Evolutionary conservation across 129 eudicot species (phyloP), one percentile per base, ranked within the genome.

Genomic region (Pseudognaphalium luteoalbum): DNA sequence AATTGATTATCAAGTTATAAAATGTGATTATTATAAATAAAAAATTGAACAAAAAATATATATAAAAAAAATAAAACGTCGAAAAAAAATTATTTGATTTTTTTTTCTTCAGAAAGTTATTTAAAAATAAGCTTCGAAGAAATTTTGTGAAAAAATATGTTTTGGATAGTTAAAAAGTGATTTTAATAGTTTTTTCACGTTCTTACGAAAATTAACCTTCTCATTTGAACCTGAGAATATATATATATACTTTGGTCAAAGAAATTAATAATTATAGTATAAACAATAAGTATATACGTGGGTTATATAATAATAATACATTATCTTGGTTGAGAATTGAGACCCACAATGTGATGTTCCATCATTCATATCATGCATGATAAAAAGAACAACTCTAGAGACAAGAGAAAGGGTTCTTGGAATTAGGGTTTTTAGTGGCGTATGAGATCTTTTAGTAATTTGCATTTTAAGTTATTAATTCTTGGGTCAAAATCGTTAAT

Each of bases 351-450:
- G 78, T 62, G 61, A 3, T 74, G 59, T 29, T 74, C 59, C 70
- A 61, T 74, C 61, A 65, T 61, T 61, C 42, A 74, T 41, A 61
- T 74, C 61, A 65, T 61, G 71, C 42, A 74, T 41, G 78, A 62
- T 16, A 51, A 70, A 54, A 71, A 51, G 70, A 42, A 51, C 16
- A 61, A 17, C 67, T 74, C 71, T 74, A 61, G 70, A 74, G 17
- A 62, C 21, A 62, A 74, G 78, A 30, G 52, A 62, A 74, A 74
- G 78, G 56, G 42, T 8, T 74, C 62, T 74, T 74, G 78, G 70
- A 62, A 62, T 74, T 74, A 62, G 61, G 70, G 78, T 62, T 74
- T 74, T 59, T 62, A 44, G 56, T 58, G 59, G 68, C 22, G 68
- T 21, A 35, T 25, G 15, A 34, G 12, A 35, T 63, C 33, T 57